These are phyloP conservation scores for Simplicillium aogashimaense DNA, from an alignment of 2,329 filamentous ascomycete genomes.

Conservation along the genomic window DNA sequence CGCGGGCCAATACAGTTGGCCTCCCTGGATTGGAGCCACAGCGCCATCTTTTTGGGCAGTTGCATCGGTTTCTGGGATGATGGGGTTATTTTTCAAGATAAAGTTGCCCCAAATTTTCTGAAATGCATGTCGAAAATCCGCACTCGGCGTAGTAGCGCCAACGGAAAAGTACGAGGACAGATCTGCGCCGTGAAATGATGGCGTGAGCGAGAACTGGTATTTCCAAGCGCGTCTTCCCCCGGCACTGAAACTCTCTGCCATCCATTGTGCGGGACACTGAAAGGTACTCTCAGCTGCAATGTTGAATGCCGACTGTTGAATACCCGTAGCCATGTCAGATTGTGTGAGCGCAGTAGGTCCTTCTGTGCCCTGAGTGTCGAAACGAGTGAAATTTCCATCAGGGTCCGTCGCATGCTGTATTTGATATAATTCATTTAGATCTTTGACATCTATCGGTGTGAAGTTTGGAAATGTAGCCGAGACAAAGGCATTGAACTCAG, in stretches of 20 bases:
- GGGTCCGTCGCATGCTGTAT: constrained; percentile 10
- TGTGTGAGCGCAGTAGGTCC: constrained; percentile 38
- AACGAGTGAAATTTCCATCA: constrained; percentile 16
- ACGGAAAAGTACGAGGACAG: constrained; percentile 23
- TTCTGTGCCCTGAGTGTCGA: constrained; percentile 24
- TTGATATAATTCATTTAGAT: constrained; percentile 20
- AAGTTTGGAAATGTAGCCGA: constrained; percentile 21
- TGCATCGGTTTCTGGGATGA: constrained; percentile 17
- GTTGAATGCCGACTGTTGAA: constrained; percentile 43
- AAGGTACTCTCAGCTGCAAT: constrained; percentile 46
- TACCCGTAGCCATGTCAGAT: constrained; percentile 36
- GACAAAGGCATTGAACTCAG: constrained; percentile 20
- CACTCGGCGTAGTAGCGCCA: constrained; percentile 12
- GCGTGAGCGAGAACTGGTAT: constrained; percentile 37
- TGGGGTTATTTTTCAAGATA: constrained; percentile 28
- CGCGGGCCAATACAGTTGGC: constrained; percentile 20
- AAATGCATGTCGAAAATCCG: constrained; percentile 23
- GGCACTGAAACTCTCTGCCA: constrained; percentile 34
- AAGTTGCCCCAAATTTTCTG: constrained; percentile 37
- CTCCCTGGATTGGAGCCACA: constrained; percentile 16
- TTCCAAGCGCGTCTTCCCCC: constrained; percentile 26
- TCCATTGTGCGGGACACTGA: constrained; percentile 46
- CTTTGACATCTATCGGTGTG: constrained; percentile 17
- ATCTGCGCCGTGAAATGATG: constrained; percentile 28
- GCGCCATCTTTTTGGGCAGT: constrained; percentile 16